These are phyloP conservation scores for Ogataea allantospora DNA, from an alignment of 805 yeast species.

Conservation along the genomic window DNA sequence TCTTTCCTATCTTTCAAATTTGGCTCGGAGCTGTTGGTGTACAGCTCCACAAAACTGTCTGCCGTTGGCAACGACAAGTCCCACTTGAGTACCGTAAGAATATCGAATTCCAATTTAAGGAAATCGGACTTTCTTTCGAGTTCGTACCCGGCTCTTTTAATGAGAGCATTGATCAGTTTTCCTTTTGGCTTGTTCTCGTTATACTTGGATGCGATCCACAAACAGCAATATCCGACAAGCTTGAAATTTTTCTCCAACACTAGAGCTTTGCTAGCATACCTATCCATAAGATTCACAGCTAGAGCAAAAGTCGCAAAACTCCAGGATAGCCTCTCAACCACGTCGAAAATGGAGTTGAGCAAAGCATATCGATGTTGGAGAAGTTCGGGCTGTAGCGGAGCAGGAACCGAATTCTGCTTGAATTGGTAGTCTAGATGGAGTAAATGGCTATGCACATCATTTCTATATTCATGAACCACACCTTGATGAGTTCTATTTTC, in stretches of 20 bases:
- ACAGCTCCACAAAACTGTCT: constrained; percentile 61
- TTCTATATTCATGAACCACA: constrained; percentile 29
- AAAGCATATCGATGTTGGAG: constrained; percentile 23
- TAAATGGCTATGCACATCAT: constrained; percentile 28
- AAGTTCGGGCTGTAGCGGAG: constrained; percentile 27
- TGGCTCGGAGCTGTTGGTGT: constrained; percentile 35
- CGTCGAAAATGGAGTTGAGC: constrained; percentile 33
- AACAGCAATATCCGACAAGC: constrained; percentile 42
- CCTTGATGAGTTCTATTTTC: constrained; percentile 30
- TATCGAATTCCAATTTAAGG: constrained; percentile 66
- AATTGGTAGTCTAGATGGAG: constrained; percentile 27
- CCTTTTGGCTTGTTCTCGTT: constrained; percentile 56
- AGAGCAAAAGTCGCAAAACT: constrained; percentile 36
- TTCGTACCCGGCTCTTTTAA: constrained; percentile 32
- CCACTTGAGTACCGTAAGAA: constrained; percentile 65
- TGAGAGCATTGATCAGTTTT: constrained; percentile 30
- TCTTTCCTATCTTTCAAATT: constrained; percentile 48
- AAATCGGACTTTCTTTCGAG: constrained; percentile 32
- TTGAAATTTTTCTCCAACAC: constrained; percentile 37
- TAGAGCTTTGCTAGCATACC: constrained; percentile 35
- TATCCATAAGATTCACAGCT: constrained; percentile 39
- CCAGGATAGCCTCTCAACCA: constrained; percentile 30
- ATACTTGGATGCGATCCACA: constrained; percentile 46
- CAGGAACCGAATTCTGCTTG: constrained; percentile 31
- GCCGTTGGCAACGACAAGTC: constrained; percentile 58